Percentiles rank a stretch among this genome's conserved stretches.
These are phyloP conservation scores for Peniophora sp. DNA, from an alignment of 1,284 basidiomycete species.

Conservation along the genomic window DNA sequence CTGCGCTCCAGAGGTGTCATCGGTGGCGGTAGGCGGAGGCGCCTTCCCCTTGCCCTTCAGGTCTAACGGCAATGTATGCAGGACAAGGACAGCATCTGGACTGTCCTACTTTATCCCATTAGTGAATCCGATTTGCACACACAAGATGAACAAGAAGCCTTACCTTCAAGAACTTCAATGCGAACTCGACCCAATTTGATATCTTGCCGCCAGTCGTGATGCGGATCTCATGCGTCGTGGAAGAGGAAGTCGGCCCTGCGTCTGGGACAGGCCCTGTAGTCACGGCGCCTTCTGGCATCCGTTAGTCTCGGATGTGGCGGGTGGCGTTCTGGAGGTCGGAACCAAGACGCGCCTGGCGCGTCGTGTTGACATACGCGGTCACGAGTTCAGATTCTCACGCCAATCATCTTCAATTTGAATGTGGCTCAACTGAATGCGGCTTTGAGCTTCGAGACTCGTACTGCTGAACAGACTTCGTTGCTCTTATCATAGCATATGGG, in stretches of 20 bases:
- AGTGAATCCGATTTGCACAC: neutral
- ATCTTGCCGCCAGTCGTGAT: conserved; percentile 64
- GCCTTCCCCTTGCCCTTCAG: neutral
- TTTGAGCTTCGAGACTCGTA: too few species aligned
- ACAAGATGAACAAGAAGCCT: conserved; percentile 10
- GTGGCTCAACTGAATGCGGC: too few species aligned
- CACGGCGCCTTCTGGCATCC: too few species aligned
- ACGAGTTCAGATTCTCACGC: too few species aligned
- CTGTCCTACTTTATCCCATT: conserved; percentile 35
- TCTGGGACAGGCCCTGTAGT: too few species aligned
- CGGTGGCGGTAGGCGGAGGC: neutral
- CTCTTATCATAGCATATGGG: too few species aligned
- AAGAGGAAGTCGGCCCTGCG: neutral
- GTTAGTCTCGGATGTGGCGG: too few species aligned
- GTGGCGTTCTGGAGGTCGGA: too few species aligned
- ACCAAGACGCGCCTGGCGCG: too few species aligned
- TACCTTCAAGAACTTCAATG: conserved; percentile 57
- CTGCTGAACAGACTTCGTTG: too few species aligned
- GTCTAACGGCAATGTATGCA: conserved; percentile 57
- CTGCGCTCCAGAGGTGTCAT: neutral
- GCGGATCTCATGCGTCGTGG: conserved; percentile 34
- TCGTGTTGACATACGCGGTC: too few species aligned
- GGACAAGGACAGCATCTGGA: conserved; percentile 43
- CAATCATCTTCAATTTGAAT: too few species aligned
- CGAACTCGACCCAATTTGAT: conserved; percentile 50